phyloP scores from a whole-genome alignment of 148 eudicot species.

The Polygonum aviculare region DNA sequence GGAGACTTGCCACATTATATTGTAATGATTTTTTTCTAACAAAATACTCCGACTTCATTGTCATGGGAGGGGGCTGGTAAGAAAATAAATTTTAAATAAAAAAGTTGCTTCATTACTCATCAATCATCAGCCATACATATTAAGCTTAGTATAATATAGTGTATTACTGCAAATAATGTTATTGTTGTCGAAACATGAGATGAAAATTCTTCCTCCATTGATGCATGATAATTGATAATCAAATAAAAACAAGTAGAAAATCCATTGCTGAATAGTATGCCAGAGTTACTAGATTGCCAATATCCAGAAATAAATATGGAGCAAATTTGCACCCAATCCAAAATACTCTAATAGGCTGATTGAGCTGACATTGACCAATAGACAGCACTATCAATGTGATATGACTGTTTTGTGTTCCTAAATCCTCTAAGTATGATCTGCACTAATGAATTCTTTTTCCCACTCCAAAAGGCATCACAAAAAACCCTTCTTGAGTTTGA shows the following conservation, averaged over 20 bases:
- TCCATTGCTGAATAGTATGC: neutral
- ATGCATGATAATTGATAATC: neutral
- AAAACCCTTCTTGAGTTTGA: neutral
- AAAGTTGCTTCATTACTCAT: too few species aligned
- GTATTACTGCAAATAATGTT: too few species aligned
- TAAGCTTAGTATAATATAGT: too few species aligned
- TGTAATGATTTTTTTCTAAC: too few species aligned
- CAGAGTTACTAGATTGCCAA: neutral
- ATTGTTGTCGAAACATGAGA: neutral
- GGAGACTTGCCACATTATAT: too few species aligned
- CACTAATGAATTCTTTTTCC: neutral
- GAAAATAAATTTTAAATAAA: too few species aligned
- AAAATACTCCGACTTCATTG: too few species aligned
- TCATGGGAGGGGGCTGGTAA: too few species aligned
- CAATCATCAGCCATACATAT: too few species aligned
- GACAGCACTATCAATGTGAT: constrained; percentile 4
- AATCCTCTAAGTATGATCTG: constrained; percentile 8
- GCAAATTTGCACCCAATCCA: neutral
- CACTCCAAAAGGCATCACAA: constrained; percentile 1
- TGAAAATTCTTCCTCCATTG: neutral
- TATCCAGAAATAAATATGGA: neutral
- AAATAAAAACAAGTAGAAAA: neutral
- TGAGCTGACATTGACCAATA: neutral
- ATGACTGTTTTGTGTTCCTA: constrained; percentile 5
- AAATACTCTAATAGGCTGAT: neutral